These are phyloP conservation scores for Areca catechu DNA, from an alignment of 176 grass and related monocot species.

Conservation along the genomic window DNA sequence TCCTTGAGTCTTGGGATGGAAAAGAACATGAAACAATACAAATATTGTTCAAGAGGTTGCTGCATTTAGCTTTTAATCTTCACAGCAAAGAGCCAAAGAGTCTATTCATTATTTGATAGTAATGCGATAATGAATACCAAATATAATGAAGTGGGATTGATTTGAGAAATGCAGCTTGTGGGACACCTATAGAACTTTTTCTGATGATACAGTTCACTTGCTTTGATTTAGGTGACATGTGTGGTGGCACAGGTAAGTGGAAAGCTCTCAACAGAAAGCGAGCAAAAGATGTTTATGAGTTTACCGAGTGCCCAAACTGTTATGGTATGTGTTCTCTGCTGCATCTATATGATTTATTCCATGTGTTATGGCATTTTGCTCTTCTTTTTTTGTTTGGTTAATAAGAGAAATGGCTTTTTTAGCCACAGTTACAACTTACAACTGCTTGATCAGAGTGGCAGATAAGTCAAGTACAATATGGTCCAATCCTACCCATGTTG, in stretches of 20 bases:
- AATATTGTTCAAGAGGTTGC: too few species aligned
- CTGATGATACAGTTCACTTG: conserved; percentile 6
- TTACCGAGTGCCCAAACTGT: conserved; percentile 94
- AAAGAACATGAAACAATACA: too few species aligned
- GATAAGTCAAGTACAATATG: too few species aligned
- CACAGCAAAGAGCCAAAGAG: too few species aligned
- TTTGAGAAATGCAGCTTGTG: too few species aligned
- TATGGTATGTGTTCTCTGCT: conserved; percentile 48
- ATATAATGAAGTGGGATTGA: not conserved
- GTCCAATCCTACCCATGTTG: too few species aligned
- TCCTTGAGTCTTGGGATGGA: too few species aligned
- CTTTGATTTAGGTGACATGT: conserved; percentile 81
- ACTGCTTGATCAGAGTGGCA: too few species aligned
- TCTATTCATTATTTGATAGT: not conserved
- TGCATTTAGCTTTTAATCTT: too few species aligned
- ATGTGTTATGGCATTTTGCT: not conserved
- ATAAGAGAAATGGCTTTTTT: not conserved
- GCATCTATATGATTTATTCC: not conserved
- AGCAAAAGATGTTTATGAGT: conserved; percentile 95
- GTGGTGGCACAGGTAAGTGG: conserved; percentile 96
- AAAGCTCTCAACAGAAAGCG: conserved; percentile 96
- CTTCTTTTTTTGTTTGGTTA: not conserved
- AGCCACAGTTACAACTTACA: not conserved
- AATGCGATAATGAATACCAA: not conserved
- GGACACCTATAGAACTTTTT: not conserved